phyloP scores from a whole-genome alignment of 2,329 filamentous ascomycete genomes.

The Pseudophaeomoniella oleicola region DNA sequence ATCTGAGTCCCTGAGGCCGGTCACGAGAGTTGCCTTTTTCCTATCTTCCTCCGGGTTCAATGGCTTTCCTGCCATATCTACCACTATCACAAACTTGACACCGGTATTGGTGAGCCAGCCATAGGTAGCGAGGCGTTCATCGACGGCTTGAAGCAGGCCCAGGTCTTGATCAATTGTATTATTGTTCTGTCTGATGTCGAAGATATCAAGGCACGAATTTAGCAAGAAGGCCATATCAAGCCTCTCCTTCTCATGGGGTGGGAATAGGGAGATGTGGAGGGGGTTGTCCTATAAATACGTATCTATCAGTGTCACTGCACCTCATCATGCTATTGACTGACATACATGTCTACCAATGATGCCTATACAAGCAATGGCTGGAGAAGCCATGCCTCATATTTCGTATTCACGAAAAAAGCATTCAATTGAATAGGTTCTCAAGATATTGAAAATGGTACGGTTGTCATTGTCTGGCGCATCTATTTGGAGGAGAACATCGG shows the following conservation, averaged over 20 bases:
- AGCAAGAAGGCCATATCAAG: constrained; percentile 87
- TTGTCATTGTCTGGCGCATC: too few relatives aligned
- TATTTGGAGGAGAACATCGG: too few relatives aligned
- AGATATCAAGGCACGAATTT: constrained; percentile 83
- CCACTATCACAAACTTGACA: constrained; percentile 74
- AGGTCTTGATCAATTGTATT: constrained; percentile 69
- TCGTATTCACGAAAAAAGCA: constrained; percentile 1
- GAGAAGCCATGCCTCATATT: constrained; percentile 30
- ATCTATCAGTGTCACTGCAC: not conserved
- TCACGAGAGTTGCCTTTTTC: constrained; percentile 25
- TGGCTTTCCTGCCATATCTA: constrained; percentile 71
- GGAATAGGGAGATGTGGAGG: constrained; percentile 82
- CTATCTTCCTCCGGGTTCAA: constrained; percentile 18
- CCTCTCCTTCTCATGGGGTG: constrained; percentile 48
- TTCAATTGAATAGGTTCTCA: not conserved
- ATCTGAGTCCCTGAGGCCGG: constrained; percentile 72
- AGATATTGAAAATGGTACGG: not conserved
- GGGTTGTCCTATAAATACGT: constrained; percentile 63
- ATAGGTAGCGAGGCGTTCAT: constrained; percentile 86
- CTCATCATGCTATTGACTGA: not conserved
- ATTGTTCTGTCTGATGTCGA: constrained; percentile 67
- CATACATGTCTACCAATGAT: constrained; percentile 81
- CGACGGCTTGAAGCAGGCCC: constrained; percentile 80
- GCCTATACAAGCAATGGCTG: constrained; percentile 84
- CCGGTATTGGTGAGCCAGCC: constrained; percentile 95